Percentiles rank a stretch among this genome's conserved stretches.
Evolutionary conservation across 2,329 filamentous ascomycete genomes (phyloP).

Genomic region (Claviceps capensis): DNA sequence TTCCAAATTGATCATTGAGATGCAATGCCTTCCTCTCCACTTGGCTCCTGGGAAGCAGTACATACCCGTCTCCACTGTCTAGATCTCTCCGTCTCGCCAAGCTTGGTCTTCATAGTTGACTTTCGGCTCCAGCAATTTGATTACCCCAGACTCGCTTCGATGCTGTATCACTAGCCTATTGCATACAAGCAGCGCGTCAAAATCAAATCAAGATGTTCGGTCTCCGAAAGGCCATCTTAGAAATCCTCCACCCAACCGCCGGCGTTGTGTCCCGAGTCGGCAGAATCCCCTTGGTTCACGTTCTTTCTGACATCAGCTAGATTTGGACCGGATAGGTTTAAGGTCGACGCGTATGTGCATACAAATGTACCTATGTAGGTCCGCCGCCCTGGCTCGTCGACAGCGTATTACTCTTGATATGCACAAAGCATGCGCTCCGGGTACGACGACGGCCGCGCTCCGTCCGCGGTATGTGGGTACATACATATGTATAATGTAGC

Average conservation of each 20-base stretch:
- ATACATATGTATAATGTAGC: neutral
- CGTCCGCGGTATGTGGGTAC: neutral
- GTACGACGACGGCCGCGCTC: neutral
- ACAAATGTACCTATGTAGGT: neutral
- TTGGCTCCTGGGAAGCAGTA: neutral
- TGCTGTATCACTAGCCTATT: neutral
- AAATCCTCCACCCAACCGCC: neutral
- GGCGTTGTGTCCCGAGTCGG: neutral
- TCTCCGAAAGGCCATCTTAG: neutral
- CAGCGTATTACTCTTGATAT: neutral
- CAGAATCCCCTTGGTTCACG: neutral
- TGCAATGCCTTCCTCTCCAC: neutral
- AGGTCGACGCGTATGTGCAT: neutral
- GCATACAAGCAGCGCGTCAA: neutral
- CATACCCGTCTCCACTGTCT: too few species aligned
- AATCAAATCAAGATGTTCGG: neutral
- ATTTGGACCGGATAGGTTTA: neutral
- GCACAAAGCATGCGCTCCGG: neutral
- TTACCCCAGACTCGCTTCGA: neutral
- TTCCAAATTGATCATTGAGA: neutral
- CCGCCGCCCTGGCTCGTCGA: neutral
- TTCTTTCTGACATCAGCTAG: neutral
- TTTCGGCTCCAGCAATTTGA: neutral
- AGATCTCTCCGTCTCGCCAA: neutral
- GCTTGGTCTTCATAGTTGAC: neutral